Conservation (phyloP, 2,329 filamentous ascomycete species). For the Stylonectria norvegica region DNA sequence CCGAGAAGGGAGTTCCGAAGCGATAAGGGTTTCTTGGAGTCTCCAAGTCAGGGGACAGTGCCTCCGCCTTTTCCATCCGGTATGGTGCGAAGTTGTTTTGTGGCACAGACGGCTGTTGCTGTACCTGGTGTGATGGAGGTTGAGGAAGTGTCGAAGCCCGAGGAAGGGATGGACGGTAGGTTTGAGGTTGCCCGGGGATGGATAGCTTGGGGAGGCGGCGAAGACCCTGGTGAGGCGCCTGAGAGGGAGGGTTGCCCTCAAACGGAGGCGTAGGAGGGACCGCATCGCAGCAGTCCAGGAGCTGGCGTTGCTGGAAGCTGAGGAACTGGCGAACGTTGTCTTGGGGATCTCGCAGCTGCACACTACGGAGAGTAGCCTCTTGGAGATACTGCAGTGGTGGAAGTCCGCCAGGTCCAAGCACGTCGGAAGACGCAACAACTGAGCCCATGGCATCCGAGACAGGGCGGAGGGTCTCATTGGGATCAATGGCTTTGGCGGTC, state of each 20-base stretch:
- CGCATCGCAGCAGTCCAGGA: conserved; percentile 44
- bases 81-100: conserved; percentile 44
- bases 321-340: conserved; percentile 93
- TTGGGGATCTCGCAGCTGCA: conserved; percentile 76
- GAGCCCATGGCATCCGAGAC: conserved; percentile 75
- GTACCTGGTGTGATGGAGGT: conserved; percentile 23
- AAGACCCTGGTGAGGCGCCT: conserved; percentile 52
- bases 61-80: conserved; percentile 49
- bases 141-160: conserved; percentile 30
- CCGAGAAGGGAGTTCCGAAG: conserved; percentile 82
- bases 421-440: conserved; percentile 85
- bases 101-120: conserved; percentile 17
- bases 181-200: conserved; percentile 46
- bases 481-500: conserved; percentile 57
- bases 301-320: conserved; percentile 65
- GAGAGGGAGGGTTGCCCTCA: conserved; percentile 53
- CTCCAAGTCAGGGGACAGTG: conserved; percentile 53
- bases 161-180: conserved; percentile 26
- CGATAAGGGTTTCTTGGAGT: conserved; percentile 63
- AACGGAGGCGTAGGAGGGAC: conserved; percentile 69
- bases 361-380: conserved; percentile 65
- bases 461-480: conserved; percentile 57
- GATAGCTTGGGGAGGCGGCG: conserved; percentile 60
- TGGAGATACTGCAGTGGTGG: conserved; percentile 68
- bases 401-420: conserved; percentile 67